Conservation (phyloP, 345 rosid genomes). For the Brassica cretica region DNA sequence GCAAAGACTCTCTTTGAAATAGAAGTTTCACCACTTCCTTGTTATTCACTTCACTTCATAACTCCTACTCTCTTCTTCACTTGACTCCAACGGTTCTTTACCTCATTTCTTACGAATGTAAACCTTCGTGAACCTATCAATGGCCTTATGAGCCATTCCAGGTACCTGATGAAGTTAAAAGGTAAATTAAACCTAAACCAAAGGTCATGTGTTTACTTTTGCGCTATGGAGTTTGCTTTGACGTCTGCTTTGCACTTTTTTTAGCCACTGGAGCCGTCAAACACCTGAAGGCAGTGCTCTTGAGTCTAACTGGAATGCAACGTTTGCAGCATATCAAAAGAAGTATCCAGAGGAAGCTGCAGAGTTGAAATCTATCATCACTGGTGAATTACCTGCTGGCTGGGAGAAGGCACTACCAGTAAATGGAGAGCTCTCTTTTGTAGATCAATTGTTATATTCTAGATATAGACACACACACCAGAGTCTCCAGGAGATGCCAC, state of each 20-base stretch:
- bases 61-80: too few relatives aligned
- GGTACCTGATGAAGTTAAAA: constrained; percentile 94
- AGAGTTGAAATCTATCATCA: constrained; percentile 73
- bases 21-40: too few relatives aligned
- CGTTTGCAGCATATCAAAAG: constrained; percentile 82
- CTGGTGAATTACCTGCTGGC: constrained; percentile 79
- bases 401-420: constrained; percentile 97
- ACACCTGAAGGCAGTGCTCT: constrained; percentile 60
- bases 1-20: too few relatives aligned
- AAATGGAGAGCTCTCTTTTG: constrained; percentile 40
- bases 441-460: not conserved
- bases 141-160: constrained; percentile 95
- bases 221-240: not conserved
- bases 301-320: constrained; percentile 90
- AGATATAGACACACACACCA: constrained; percentile 66
- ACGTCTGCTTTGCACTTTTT: constrained; percentile 9
- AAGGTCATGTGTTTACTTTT: constrained; percentile 5
- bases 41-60: too few relatives aligned
- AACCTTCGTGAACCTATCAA: not conserved
- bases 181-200: constrained; percentile 42
- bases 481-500: constrained; percentile 94
- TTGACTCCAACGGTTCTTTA: too few relatives aligned
- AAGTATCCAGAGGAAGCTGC: constrained; percentile 92
- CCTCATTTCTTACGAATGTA: too few relatives aligned
- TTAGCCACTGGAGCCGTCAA: constrained; percentile 98